phyloP scores from a whole-genome alignment of 805 yeast genomes.

The Ogataea salicorniae region DNA sequence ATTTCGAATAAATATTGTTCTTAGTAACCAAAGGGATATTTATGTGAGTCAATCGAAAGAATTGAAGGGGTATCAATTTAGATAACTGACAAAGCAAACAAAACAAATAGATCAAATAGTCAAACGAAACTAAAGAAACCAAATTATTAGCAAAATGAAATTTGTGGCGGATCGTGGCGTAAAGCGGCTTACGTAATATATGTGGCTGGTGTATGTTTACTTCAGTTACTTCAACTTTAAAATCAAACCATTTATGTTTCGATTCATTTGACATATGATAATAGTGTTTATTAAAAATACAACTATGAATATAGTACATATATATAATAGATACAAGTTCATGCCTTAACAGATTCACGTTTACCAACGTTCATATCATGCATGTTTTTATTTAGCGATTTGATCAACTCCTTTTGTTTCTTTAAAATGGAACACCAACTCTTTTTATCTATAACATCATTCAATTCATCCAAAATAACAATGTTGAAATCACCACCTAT shows the following conservation, averaged over 20 bases:
- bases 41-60: neutral
- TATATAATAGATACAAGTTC: neutral
- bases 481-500: slow-evolving; percentile 67
- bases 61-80: neutral
- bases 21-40: neutral
- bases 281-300: too few relatives aligned
- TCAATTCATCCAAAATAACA: slow-evolving; percentile 38
- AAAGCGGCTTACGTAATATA: too few relatives aligned
- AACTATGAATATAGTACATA: too few relatives aligned
- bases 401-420: slow-evolving; percentile 38
- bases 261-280: too few relatives aligned
- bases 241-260: too few relatives aligned
- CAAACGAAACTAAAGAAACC: too few relatives aligned
- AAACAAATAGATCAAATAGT: too few relatives aligned
- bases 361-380: neutral
- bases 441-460: slow-evolving; percentile 28
- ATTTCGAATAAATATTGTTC: neutral
- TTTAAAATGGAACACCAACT: slow-evolving; percentile 40
- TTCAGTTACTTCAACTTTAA: too few relatives aligned
- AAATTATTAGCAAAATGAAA: too few relatives aligned
- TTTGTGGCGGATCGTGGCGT: neutral
- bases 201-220: too few relatives aligned
- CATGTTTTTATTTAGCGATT: slow-evolving; percentile 13
- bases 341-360: neutral
- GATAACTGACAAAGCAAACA: too few relatives aligned